A percentile compares a stretch with the other conserved stretches of the same genome.
Conservation (phyloP, 2,329 filamentous ascomycete genomes). For the Rhexocercosporidium sp. region DNA sequence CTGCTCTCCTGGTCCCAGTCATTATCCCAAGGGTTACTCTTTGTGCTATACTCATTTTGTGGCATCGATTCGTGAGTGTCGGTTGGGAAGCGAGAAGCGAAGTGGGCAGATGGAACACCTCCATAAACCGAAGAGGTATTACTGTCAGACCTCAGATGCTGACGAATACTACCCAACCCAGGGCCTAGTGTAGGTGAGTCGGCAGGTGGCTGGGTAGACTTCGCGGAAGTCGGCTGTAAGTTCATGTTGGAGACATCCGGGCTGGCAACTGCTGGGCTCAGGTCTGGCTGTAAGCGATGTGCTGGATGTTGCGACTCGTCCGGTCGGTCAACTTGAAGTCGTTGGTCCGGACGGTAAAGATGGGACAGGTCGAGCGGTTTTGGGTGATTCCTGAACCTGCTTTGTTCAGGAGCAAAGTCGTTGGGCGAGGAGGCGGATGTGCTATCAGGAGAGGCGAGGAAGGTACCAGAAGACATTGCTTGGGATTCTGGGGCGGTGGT, state of each 20-base stretch:
- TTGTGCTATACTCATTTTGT: slow-evolving; percentile 43
- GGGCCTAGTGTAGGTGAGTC: slow-evolving; percentile 86
- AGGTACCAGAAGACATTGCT: slow-evolving; percentile 30
- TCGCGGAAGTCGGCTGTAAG: slow-evolving; percentile 9
- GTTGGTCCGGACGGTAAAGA: slow-evolving; percentile 35
- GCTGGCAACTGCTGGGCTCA: slow-evolving; percentile 13
- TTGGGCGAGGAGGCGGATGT: slow-evolving; percentile 21
- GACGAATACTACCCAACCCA: slow-evolving; percentile 73
- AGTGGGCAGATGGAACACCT: slow-evolving; percentile 47
- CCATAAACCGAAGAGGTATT: slow-evolving; percentile 81
- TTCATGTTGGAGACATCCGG: slow-evolving; percentile 7
- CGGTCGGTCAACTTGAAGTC: slow-evolving; percentile 36
- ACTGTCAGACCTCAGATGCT: slow-evolving; percentile 84
- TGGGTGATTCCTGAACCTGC: slow-evolving; percentile 16
- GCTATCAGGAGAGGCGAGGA: slow-evolving; percentile 36
- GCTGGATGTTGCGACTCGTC: slow-evolving; percentile 40
- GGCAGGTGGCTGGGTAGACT: slow-evolving; percentile 21
- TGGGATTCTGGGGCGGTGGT: slow-evolving; percentile 28
- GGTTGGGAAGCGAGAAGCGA: slow-evolving; percentile 47
- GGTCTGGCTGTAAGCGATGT: slow-evolving; percentile 25
- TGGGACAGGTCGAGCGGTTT: slow-evolving; percentile 33
- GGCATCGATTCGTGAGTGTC: slow-evolving; percentile 41
- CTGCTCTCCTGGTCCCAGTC: slow-evolving; percentile 38
- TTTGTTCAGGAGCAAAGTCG: slow-evolving; percentile 22
- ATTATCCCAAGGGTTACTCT: slow-evolving; percentile 52